Evolutionary conservation across 148 eudicot species (phyloP).

Genomic region (Chenopodium quinoa): DNA sequence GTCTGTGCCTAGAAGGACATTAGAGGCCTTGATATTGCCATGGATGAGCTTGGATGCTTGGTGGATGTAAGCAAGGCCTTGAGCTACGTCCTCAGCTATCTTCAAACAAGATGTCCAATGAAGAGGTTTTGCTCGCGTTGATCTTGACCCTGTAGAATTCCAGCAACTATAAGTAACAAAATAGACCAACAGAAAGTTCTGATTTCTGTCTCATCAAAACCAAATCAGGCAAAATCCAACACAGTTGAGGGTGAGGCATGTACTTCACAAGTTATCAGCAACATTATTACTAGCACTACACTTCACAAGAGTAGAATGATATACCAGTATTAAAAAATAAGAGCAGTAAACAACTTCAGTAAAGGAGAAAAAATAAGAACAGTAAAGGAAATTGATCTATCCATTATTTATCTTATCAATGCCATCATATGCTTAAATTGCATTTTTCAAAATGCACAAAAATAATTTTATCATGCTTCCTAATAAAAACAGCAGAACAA

Average conservation of each 20-base stretch:
- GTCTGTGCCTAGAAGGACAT: conserved; percentile 79
- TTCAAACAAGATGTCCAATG: conserved; percentile 96
- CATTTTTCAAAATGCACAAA: background rate
- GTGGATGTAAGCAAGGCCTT: conserved; percentile 87
- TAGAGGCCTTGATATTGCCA: conserved; percentile 80
- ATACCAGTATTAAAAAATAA: background rate
- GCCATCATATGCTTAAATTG: too few relatives aligned
- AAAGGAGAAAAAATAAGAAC: background rate
- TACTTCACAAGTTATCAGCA: background rate
- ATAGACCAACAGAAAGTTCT: background rate
- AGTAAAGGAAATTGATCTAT: too few relatives aligned
- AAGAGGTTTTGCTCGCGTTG: conserved; percentile 82
- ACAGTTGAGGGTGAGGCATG: background rate
- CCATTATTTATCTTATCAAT: background rate
- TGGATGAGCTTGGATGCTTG: conserved; percentile 74
- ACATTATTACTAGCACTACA: background rate
- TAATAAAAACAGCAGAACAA: background rate
- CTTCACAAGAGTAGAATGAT: background rate
- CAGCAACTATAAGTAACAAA: background rate
- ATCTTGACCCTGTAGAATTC: conserved; percentile 59
- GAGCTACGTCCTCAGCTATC: conserved; percentile 89
- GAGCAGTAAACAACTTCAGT: background rate
- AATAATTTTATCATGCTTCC: background rate
- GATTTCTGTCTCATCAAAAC: background rate
- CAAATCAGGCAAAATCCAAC: background rate